Percentiles rank a stretch among this genome's conserved stretches.
Evolutionary conservation across 2,329 filamentous ascomycete genomes (phyloP).

Genomic region (Paecilomyces dactylethromorphus): DNA sequence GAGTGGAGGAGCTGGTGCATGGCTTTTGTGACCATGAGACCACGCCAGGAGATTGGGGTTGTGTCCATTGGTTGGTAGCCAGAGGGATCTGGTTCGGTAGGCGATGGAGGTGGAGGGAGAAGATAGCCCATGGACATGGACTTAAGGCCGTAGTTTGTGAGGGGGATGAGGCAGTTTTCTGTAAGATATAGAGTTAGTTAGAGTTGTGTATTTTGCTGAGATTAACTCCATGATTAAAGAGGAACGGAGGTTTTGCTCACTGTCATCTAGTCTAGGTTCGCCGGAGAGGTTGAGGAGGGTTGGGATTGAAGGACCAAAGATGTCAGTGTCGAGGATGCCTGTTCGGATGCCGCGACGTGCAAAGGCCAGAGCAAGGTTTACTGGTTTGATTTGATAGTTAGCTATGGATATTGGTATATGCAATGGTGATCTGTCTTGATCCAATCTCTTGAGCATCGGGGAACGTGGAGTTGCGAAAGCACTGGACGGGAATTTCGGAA

Average conservation of each 20-base stretch:
- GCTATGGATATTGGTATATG: conserved; percentile 1
- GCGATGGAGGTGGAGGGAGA: conserved; percentile 41
- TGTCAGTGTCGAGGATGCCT: conserved; percentile 90
- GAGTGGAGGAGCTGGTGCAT: conserved; percentile 92
- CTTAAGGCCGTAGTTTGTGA: conserved; percentile 92
- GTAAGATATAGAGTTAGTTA: background rate
- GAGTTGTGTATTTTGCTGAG: background rate
- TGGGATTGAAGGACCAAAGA: conserved; percentile 92
- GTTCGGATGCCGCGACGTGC: conserved; percentile 73
- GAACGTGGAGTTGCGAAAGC: background rate
- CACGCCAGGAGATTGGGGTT: conserved; percentile 87
- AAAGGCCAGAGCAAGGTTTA: conserved; percentile 80
- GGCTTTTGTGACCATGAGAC: conserved; percentile 96
- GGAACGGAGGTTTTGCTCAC: conserved; percentile 42
- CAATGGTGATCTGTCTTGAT: background rate
- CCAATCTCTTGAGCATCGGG: background rate
- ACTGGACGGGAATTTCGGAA: background rate
- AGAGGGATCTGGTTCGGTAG: conserved; percentile 47
- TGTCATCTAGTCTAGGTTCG: conserved; percentile 67
- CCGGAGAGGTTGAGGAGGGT: conserved; percentile 77
- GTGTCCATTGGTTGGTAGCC: conserved; percentile 33
- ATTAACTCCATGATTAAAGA: background rate
- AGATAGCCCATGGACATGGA: conserved; percentile 99
- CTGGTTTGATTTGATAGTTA: conserved; percentile 19
- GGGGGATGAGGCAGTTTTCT: conserved; percentile 62